Conservation (phyloP, 2,329 filamentous ascomycete genomes). For the Bretziella fagacearum region DNA sequence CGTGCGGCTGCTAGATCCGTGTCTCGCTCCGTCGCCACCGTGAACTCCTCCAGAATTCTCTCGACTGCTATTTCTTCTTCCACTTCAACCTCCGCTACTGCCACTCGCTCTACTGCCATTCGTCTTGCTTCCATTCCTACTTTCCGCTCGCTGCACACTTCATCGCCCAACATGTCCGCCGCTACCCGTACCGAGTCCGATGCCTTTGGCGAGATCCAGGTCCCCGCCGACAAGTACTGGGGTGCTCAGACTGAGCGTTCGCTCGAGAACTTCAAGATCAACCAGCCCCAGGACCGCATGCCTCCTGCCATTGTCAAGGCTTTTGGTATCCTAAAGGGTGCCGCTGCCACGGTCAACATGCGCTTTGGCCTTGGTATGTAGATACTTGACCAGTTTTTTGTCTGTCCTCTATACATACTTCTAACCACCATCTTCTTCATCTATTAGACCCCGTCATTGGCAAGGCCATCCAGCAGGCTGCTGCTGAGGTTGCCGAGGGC, state of each 20-base stretch:
- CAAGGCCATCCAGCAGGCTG: slow-evolving; percentile 85
- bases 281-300: slow-evolving; percentile 98
- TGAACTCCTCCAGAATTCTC: not conserved
- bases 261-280: slow-evolving; percentile 96
- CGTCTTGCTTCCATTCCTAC: slow-evolving; percentile 8
- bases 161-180: slow-evolving; percentile 28
- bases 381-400: not conserved
- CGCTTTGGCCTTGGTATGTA: slow-evolving; percentile 64
- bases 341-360: slow-evolving; percentile 91
- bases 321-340: slow-evolving; percentile 94
- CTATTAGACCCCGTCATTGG: slow-evolving; percentile 76
- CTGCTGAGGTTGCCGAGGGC: slow-evolving; percentile 77
- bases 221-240: slow-evolving; percentile 90
- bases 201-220: slow-evolving; percentile 94
- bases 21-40: slow-evolving; percentile 1
- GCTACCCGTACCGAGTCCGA: slow-evolving; percentile 72
- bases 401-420: not conserved
- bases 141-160: slow-evolving; percentile 25
- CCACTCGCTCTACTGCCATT: not conserved
- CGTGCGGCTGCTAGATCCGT: slow-evolving; percentile 10
- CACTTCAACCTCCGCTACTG: not conserved
- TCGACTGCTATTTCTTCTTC: not conserved
- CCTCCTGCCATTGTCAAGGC: slow-evolving; percentile 80
- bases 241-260: slow-evolving; percentile 94
- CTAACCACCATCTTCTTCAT: slow-evolving; percentile 2